Percentiles rank a stretch among this genome's conserved stretches.
Evolutionary conservation across 805 yeast genomes (phyloP).

Genomic region (Sugiyamaella valdiviana): DNA sequence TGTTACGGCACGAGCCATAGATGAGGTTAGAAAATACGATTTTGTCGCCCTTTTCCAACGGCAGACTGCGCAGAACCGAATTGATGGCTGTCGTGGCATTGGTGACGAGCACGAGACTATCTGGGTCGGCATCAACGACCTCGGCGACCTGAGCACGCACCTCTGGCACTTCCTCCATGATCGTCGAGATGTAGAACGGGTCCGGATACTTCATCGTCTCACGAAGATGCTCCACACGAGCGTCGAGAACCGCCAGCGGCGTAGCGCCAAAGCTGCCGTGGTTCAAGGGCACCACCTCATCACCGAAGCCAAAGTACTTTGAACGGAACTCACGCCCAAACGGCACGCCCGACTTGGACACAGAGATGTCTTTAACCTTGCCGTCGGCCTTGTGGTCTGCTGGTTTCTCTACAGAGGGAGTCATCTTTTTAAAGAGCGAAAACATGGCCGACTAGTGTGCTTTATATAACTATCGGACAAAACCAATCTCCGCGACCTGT

Average conservation of each 20-base stretch:
- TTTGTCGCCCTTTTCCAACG: conserved; percentile 47
- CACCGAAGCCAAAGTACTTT: conserved; percentile 43
- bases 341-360: conserved; percentile 1
- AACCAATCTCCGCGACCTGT: too few species aligned
- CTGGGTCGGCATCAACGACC: conserved; percentile 43
- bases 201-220: conserved; percentile 43
- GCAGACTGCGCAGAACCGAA: conserved; percentile 48
- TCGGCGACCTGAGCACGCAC: conserved; percentile 35
- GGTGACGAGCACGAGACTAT: conserved; percentile 45
- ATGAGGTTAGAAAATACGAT: conserved; percentile 45
- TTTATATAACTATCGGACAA: not conserved
- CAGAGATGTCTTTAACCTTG: not conserved
- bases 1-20: conserved; percentile 51
- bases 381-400: too few species aligned
- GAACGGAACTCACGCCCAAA: conserved; percentile 14
- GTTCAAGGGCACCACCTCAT: conserved; percentile 44
- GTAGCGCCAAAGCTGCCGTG: conserved; percentile 61
- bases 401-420: too few species aligned
- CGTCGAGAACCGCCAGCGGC: conserved; percentile 44
- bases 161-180: conserved; percentile 26
- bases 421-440: not conserved
- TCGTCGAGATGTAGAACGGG: conserved; percentile 32
- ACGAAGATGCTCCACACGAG: conserved; percentile 29
- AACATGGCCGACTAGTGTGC: not conserved
- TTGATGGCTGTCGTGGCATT: conserved; percentile 62